Conservation (phyloP, 1,284 basidiomycete genomes). For the Trametes sp. region DNA sequence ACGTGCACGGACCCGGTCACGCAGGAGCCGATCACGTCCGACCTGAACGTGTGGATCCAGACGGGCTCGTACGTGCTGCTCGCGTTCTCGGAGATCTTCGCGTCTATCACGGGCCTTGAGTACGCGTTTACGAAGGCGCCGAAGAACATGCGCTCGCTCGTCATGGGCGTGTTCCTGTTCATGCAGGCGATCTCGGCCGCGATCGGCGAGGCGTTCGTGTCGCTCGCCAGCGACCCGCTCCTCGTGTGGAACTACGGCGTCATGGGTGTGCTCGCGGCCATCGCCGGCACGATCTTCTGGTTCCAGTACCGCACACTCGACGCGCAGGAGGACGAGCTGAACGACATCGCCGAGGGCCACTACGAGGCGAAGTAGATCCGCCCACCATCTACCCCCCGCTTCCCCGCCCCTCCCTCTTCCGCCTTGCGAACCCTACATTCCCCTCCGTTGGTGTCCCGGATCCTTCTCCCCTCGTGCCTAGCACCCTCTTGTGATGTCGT, state of each 20-base stretch:
- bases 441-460: not conserved
- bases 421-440: not conserved
- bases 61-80: constrained; percentile 73
- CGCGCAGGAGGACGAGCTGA: constrained; percentile 66
- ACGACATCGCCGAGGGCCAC: constrained; percentile 53
- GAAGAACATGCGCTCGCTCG: constrained; percentile 81
- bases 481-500: not conserved
- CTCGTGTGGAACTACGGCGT: constrained; percentile 61
- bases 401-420: not conserved
- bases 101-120: constrained; percentile 86
- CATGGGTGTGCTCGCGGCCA: constrained; percentile 48
- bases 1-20: constrained; percentile 58
- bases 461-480: not conserved
- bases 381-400: not conserved
- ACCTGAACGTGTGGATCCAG: constrained; percentile 82
- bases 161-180: constrained; percentile 80
- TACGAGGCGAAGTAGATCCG: constrained; percentile 36
- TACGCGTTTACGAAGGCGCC: constrained; percentile 92
- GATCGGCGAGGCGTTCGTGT: constrained; percentile 70
- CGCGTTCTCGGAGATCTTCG: constrained; percentile 82
- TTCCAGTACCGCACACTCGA: constrained; percentile 66
- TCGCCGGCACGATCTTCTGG: constrained; percentile 67
- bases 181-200: constrained; percentile 69
- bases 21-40: constrained; percentile 52
- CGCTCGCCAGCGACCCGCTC: constrained; percentile 56